Percentiles rank a stretch among this genome's conserved stretches.
Evolutionary conservation across 2,329 filamentous ascomycete species (phyloP).

Genomic region (Pseudocercospora fijiensis): DNA sequence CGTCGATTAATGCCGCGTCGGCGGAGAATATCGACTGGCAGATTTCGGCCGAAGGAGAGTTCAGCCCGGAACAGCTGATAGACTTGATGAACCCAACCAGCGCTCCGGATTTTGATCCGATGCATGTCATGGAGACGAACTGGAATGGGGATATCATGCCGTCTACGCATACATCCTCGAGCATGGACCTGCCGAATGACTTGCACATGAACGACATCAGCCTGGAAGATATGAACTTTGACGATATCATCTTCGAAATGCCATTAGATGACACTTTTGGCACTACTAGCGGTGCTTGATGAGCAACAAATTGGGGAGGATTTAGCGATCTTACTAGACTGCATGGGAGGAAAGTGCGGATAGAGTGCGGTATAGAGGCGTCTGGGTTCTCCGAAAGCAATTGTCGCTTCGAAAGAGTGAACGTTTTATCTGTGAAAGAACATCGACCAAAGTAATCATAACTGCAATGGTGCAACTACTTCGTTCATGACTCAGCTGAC

Average conservation of each 20-base stretch:
- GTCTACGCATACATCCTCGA: slow-evolving; percentile 1
- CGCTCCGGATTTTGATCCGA: slow-evolving; percentile 1
- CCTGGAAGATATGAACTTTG: slow-evolving; percentile 23
- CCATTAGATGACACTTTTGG: slow-evolving; percentile 26
- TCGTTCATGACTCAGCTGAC: neutral
- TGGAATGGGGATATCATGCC: slow-evolving; percentile 13
- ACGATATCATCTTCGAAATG: slow-evolving; percentile 33
- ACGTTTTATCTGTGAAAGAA: neutral
- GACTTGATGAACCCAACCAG: slow-evolving; percentile 26
- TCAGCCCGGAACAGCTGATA: slow-evolving; percentile 24
- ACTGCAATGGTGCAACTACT: neutral
- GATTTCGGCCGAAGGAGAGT: slow-evolving; percentile 11
- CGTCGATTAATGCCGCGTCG: slow-evolving; percentile 16
- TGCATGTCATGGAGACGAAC: slow-evolving; percentile 8
- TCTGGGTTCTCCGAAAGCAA: neutral
- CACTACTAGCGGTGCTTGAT: neutral
- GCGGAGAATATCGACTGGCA: slow-evolving; percentile 12
- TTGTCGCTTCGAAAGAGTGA: neutral
- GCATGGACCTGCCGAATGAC: slow-evolving; percentile 15
- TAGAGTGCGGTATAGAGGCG: neutral
- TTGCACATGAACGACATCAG: slow-evolving; percentile 27
- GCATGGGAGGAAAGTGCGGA: neutral
- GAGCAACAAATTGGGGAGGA: neutral
- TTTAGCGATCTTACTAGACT: neutral
- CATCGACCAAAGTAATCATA: neutral